phyloP scores from a whole-genome alignment of 73 alveolate species.

The Breviolum minutum region DNA sequence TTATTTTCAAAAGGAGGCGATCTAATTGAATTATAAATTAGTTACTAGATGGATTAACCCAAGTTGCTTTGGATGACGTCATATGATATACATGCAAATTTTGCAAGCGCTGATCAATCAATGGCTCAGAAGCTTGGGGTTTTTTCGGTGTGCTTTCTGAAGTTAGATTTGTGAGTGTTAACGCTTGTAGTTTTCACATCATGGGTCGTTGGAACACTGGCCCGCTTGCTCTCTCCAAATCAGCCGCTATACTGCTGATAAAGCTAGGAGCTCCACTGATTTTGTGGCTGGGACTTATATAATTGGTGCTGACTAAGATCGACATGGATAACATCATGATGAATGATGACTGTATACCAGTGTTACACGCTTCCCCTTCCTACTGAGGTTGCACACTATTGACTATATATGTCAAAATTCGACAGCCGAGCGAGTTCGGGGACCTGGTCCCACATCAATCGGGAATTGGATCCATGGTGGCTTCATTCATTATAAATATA shows the following conservation, averaged over 20 bases:
- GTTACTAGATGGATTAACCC: too few relatives aligned
- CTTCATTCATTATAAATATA: too few relatives aligned
- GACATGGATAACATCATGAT: too few relatives aligned
- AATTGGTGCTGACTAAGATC: not conserved
- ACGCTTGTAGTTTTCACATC: not conserved
- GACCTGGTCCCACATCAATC: not conserved
- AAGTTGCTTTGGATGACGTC: too few relatives aligned
- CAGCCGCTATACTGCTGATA: not conserved
- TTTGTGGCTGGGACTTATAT: not conserved
- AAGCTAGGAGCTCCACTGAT: not conserved
- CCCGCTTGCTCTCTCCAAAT: not conserved
- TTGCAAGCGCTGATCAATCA: too few relatives aligned
- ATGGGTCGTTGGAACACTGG: not conserved
- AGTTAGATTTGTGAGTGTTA: too few relatives aligned
- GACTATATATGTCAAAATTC: not conserved
- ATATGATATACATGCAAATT: too few relatives aligned
- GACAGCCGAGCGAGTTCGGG: not conserved
- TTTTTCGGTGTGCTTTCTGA: too few relatives aligned
- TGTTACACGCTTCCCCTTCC: not conserved
- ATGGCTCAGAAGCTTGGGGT: not conserved
- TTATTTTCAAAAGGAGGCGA: too few relatives aligned
- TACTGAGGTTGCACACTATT: not conserved
- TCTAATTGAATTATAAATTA: too few relatives aligned
- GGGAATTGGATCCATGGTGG: too few relatives aligned
- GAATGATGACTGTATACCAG: too few relatives aligned